These are phyloP conservation scores for Thalassia testudinum DNA, from an alignment of 116 monocot species.

Conservation along the genomic window DNA sequence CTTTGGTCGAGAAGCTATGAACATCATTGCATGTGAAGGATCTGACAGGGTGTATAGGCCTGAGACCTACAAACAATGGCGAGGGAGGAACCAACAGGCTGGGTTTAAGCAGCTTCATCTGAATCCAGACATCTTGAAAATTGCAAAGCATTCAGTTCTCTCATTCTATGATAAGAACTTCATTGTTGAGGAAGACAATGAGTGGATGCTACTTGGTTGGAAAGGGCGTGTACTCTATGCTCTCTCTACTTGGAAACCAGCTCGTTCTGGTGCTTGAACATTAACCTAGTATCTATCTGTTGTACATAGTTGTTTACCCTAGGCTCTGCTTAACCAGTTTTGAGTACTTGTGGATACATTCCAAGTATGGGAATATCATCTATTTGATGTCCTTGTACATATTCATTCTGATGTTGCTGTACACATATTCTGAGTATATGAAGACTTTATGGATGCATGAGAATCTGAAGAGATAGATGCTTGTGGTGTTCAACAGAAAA, in stretches of 20 bases:
- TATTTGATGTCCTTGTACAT: too few species aligned
- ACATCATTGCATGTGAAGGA: conserved; percentile 19
- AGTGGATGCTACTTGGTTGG: conserved; percentile 16
- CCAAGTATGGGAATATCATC: too few species aligned
- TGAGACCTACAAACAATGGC: conserved; percentile 19
- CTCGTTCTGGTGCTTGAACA: background rate
- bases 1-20: conserved; percentile 19
- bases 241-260: conserved; percentile 8
- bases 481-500: too few species aligned
- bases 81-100: conserved; percentile 6
- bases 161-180: conserved; percentile 9
- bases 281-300: too few species aligned
- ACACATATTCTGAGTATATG: too few species aligned
- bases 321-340: too few species aligned
- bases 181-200: conserved; percentile 8
- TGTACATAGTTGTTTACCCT: too few species aligned
- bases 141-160: background rate
- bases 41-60: conserved; percentile 9
- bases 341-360: too few species aligned
- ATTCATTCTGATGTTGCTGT: too few species aligned
- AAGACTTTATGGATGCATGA: too few species aligned
- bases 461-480: too few species aligned
- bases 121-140: conserved; percentile 2
- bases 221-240: conserved; percentile 13
- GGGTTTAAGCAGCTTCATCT: conserved; percentile 9